These are phyloP conservation scores for Zygoascus flipseniorum DNA, from an alignment of 805 yeast genomes.

Conservation along the genomic window DNA sequence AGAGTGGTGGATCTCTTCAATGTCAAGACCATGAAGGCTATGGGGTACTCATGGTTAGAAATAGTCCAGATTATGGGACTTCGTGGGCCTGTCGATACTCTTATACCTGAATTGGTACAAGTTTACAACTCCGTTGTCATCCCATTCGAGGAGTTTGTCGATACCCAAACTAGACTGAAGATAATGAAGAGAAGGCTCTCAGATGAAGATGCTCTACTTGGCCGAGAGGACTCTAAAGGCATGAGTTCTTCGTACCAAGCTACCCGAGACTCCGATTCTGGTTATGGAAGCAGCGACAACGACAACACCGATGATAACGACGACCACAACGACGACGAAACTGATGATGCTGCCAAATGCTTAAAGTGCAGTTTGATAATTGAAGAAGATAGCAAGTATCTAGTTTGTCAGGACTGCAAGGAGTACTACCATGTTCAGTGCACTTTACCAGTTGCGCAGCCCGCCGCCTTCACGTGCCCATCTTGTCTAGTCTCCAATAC, in stretches of 20 bases:
- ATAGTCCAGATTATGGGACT: conserved; percentile 12
- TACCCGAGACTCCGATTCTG: background rate
- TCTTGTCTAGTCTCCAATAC: conserved; percentile 81
- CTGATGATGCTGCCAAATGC: background rate
- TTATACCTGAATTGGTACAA: background rate
- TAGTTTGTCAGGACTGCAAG: background rate
- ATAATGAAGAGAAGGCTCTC: background rate
- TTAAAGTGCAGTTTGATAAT: background rate
- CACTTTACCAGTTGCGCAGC: conserved; percentile 59
- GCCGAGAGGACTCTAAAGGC: background rate
- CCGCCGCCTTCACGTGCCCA: conserved; percentile 44
- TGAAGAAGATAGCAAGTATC: background rate
- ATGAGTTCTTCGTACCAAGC: background rate
- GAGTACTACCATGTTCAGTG: conserved; percentile 32
- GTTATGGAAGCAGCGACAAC: background rate
- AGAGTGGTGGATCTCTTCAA: conserved; percentile 24
- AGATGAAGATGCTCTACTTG: background rate
- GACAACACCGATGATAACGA: conserved; percentile 2
- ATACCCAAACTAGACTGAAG: background rate
- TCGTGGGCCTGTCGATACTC: background rate
- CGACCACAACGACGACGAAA: background rate
- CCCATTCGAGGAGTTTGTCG: conserved; percentile 8
- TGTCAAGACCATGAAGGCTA: conserved; percentile 23
- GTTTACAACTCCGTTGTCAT: conserved; percentile 4
- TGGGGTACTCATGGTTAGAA: conserved; percentile 22